phyloP scores from a whole-genome alignment of 306 rosid genomes.

The Lathyrus tuberosus region DNA sequence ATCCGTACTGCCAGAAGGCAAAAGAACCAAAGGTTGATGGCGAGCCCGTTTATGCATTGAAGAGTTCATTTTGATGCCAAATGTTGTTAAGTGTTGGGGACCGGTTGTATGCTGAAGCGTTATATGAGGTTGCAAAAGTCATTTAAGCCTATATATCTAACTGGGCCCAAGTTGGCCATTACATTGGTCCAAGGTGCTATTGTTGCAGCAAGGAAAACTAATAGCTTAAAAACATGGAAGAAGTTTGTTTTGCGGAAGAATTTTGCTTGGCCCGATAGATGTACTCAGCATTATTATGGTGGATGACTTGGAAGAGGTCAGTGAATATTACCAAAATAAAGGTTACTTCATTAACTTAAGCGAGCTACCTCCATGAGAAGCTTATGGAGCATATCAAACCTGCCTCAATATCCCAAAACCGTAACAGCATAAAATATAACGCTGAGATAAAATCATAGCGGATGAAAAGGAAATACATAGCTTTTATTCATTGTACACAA shows the following conservation, averaged over 20 bases:
- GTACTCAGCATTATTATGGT: constrained; percentile 98
- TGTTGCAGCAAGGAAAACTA: constrained; percentile 99
- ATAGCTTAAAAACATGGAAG: constrained; percentile 99
- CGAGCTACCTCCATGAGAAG: constrained; percentile 96
- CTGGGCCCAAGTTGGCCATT: constrained; percentile 97
- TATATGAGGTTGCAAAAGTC: constrained; percentile 96
- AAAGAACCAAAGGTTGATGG: constrained; percentile 98
- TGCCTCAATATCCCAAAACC: constrained; percentile 97
- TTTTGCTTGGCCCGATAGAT: constrained; percentile 97
- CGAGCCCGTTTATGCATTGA: constrained; percentile 98
- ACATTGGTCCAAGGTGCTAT: constrained; percentile 99
- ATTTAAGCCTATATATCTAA: constrained; percentile 94
- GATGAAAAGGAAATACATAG: too few relatives aligned
- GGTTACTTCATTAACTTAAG: constrained; percentile 96
- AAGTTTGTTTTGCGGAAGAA: constrained; percentile 99
- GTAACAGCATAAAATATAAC: constrained; percentile 94
- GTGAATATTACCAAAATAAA: constrained; percentile 98
- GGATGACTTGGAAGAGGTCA: constrained; percentile 99
- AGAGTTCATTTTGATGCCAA: constrained; percentile 96
- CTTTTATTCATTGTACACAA: too few relatives aligned
- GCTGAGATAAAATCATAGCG: too few relatives aligned
- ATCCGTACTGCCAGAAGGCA: constrained; percentile 87
- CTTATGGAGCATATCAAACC: constrained; percentile 97
- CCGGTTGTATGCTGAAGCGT: constrained; percentile 87
- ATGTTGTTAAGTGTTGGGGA: constrained; percentile 97